phyloP scores from a whole-genome alignment of 768 basidiomycete species.

The Amanita fuliginea region DNA sequence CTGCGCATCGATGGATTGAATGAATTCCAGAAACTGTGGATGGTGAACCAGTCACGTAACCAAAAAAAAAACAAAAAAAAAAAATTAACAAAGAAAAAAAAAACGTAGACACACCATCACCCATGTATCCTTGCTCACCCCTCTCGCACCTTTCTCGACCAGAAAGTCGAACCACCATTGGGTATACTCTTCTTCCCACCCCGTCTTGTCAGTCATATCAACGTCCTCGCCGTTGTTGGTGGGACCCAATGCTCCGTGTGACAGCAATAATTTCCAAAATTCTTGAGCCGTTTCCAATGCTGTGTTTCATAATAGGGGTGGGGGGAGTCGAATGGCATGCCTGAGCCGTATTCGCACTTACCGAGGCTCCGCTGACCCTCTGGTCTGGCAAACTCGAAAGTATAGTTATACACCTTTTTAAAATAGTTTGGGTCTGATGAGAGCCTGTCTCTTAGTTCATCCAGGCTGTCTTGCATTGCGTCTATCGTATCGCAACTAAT shows the following conservation, averaged over 20 bases:
- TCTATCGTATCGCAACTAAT: slow-evolving; percentile 55
- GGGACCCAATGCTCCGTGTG: slow-evolving; percentile 51
- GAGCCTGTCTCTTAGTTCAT: slow-evolving; percentile 45
- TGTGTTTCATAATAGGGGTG: not conserved
- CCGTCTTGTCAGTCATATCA: slow-evolving; percentile 35
- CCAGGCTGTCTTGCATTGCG: slow-evolving; percentile 47
- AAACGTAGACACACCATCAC: slow-evolving; percentile 67
- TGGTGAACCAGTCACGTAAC: too few relatives aligned
- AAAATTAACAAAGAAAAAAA: too few relatives aligned
- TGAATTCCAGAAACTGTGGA: slow-evolving; percentile 65
- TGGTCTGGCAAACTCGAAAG: slow-evolving; percentile 68
- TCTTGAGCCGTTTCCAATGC: slow-evolving; percentile 52
- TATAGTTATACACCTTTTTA: slow-evolving; percentile 64
- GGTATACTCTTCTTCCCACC: slow-evolving; percentile 54
- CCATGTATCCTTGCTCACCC: slow-evolving; percentile 87
- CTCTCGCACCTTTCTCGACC: slow-evolving; percentile 50
- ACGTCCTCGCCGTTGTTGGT: slow-evolving; percentile 27
- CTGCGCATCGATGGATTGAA: slow-evolving; percentile 60
- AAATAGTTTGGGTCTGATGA: slow-evolving; percentile 62
- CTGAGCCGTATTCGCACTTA: slow-evolving; percentile 20
- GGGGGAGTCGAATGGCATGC: not conserved
- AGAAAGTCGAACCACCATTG: slow-evolving; percentile 78
- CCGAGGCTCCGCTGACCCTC: slow-evolving; percentile 77
- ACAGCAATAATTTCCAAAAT: slow-evolving; percentile 71
- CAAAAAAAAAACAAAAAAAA: too few relatives aligned